Base-by-base conservation (phyloP, 2,329 filamentous ascomycete species). In the Diaporthe longicolla region DNA sequence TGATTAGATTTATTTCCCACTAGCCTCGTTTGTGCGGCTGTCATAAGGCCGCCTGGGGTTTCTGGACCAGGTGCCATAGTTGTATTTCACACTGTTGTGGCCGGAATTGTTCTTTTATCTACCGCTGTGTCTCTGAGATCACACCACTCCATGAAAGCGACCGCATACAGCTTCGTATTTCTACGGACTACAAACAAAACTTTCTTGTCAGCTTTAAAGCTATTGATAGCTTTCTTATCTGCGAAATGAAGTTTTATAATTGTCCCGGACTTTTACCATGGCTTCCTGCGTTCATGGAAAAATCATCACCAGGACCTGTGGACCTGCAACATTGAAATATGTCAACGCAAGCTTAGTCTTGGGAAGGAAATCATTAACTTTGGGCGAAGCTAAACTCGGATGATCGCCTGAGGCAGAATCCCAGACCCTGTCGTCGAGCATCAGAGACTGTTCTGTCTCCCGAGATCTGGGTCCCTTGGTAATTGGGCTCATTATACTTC, bases 401-500 rank as follows among this genome's bases (percentile, higher is more conserved):
- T 26, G 45, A 66, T 66, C 43, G 37, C 10, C 13, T 6, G 17
- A 19, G 19, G 13, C 7, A 37, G 3, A 29, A n/a, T 32, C 19
- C 45, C 43, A 66, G 45, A 52, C 45, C 63, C 45, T 37, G 63
- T 17, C 32, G n/a, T 66, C 29, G 45, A 37, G 24, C n/a, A 66
- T 40, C 26, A 35, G 19, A 26, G 8, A 24, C 26, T 24, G 21
- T 52, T 66, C 29, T 26, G 7, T 66, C 4, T 32, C 21, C 17
- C 21, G 8, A 17, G n/a, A 11, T 37, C 29, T 24, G 45, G 7
- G 13, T 35, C 11, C 11, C 2, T 37, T 8, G 26, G 21, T 50
- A 21, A 21, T 50, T 48, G 24, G 26, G n/a, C 19, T 66, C n/a
- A 24, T n/a, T n/a, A 45, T 17, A 45, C 5, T 19, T 45, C 17